Percentiles rank a stretch among this genome's conserved stretches.
Conservation (phyloP, 441 rosid species). For the Viola pubescens region DNA sequence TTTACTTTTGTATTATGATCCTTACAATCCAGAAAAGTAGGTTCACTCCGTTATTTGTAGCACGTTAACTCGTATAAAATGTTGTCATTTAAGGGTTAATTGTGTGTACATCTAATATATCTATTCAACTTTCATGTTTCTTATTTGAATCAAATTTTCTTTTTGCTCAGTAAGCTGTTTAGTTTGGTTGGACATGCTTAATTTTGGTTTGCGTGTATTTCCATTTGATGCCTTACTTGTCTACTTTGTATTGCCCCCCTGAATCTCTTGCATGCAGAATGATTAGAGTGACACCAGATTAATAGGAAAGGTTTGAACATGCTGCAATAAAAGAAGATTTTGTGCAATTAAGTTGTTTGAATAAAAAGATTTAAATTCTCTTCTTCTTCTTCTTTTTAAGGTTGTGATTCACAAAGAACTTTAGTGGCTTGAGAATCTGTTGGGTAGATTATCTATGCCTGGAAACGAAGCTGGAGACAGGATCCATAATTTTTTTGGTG, state of each 20-base stretch:
- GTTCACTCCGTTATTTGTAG: too few species aligned
- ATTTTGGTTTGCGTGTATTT: too few species aligned
- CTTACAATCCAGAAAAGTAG: too few species aligned
- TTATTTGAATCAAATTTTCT: too few species aligned
- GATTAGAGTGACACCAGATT: neutral
- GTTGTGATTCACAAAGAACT: constrained; percentile 11
- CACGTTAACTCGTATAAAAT: too few species aligned
- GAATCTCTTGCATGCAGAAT: neutral
- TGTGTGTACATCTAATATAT: too few species aligned
- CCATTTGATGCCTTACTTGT: too few species aligned
- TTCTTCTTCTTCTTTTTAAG: constrained; percentile 21
- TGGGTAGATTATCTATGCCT: constrained; percentile 68
- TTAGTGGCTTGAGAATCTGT: constrained; percentile 21
- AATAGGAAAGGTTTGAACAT: neutral
- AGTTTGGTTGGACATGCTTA: too few species aligned
- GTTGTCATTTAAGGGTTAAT: too few species aligned
- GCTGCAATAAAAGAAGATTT: neutral
- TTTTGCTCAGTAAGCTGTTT: too few species aligned
- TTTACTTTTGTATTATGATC: too few species aligned
- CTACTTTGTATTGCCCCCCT: neutral
- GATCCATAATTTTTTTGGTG: constrained; percentile 79
- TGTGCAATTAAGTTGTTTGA: constrained; percentile 9
- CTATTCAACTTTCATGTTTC: neutral
- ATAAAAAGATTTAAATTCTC: neutral
- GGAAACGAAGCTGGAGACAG: constrained; percentile 93